Base-by-base conservation (phyloP, 306 rosid genomes). In the Rosa persica region DNA sequence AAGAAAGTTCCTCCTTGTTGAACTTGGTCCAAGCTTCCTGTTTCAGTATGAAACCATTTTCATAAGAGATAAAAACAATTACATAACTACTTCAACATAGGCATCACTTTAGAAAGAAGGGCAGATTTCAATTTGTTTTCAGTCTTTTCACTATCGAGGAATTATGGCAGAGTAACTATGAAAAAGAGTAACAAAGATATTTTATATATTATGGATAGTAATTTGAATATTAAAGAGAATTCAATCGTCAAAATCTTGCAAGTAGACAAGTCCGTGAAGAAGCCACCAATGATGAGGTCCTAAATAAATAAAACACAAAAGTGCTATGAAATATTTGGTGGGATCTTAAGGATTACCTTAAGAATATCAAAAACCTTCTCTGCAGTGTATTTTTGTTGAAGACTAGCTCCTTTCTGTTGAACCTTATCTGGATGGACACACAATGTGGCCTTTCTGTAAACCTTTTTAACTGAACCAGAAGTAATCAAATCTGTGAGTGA, bases 341-440 rank as follows among this genome's bases (percentile, higher is more conserved):
- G 12, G 16, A 16, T 48, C 43, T 42, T 25, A 74, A 13, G 49
- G 22, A 25, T 73, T 88, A 94, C 97, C 98, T 92, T 85, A 4
- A 94, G 96, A 83, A 92, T 83, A 84, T 94, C 96, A 72, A 92
- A 94, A 87, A 90, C 96, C 90, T 94, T 94, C 89, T 90, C 98
- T 19, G 98, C 96, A 38, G 80, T 88, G 79, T 89, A 94, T 85
- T 89, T 94, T 72, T 92, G 96, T 52, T 89, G 78, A 39, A 90
- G 90, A 85, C 30, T 85, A 67, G 94, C 93, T 72, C 97, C 98
- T 84, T 88, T 92, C 85, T 92, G 97, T 81, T 92, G 98, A 82
- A 92, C 96, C 88, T 94, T 94, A 76, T 94, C 98, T 8, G 98
- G 98, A 83, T 94, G 98, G 83, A 90, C 49, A 57, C 76, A 92